Evolutionary conservation across 352 stramenopile genomes (phyloP), one percentile per base, ranked within the genome.

Genomic region (Nannochloropsis limnetica): DNA sequence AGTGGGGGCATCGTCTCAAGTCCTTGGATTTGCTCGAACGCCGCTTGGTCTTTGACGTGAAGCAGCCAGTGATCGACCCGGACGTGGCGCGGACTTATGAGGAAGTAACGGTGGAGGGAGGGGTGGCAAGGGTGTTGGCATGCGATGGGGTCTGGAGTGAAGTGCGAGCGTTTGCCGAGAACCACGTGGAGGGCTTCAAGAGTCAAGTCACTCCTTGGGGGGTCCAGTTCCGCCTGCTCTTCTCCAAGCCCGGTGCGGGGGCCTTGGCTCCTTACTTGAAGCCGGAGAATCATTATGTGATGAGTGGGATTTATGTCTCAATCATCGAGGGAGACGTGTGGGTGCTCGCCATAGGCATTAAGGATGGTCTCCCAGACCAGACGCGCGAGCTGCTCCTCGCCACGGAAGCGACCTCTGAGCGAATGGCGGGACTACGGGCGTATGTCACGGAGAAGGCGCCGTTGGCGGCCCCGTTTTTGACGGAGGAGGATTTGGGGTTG

Each of bases 41-140:
- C 2, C n/a, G 61, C 61, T 74, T 74, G 11, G 25, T 74, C n/a
- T 74, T 74, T 29, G 61, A 74, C 0, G 61, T 74, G 22, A 74
- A 74, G 20, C 61, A 29, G n/a, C 61, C 61, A 74, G n/a, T 8
- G 61, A 29, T 20, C 11, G 61, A 74, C n/a, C n/a, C n/a, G 14
- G 61, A 74, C n/a, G 3, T 74, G 25, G 61, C 61, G 11, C 61
- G 25, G 61, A 74, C 61, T 23, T 74, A 74, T 74, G 61, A 74
- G 25, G 61, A 74, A 74, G 61, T 74, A 15, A 74, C 61, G n/a
- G 61, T 74, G 61, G n/a, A 74, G 61, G 61, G 61, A 31, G 61
- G 61, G 25, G 61, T 8, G 61, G 61, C 61, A 29, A 25, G 61
- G 20, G n/a, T 74, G 25, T 29, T 74, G 61, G 61, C 61, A 31